Percentiles rank a stretch among this genome's conserved stretches.
Conservation (phyloP, 176 grass and related monocot species). For the Lolium rigidum region DNA sequence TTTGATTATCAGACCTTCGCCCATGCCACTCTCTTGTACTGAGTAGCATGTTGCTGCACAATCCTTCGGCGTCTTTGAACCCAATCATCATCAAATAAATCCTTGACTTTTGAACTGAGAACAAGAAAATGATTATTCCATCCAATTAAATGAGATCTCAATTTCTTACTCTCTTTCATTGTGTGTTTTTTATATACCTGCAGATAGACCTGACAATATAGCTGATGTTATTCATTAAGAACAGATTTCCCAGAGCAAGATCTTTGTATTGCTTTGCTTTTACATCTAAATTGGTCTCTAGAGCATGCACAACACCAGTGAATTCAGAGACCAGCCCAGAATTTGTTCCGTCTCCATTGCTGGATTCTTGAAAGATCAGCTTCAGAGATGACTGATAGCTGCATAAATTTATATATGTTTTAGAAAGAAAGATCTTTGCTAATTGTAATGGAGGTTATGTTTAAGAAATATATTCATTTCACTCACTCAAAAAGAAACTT, state of each 20-base stretch:
- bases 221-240: slow-evolving; percentile 84
- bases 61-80: slow-evolving; percentile 63
- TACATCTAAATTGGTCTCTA: slow-evolving; percentile 64
- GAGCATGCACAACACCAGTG: slow-evolving; percentile 52
- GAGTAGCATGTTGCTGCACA: slow-evolving; percentile 70
- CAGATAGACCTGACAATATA: slow-evolving; percentile 69
- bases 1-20: slow-evolving; percentile 59
- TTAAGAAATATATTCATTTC: slow-evolving; percentile 12
- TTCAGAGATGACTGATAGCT: slow-evolving; percentile 64
- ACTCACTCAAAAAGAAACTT: slow-evolving; percentile 73
- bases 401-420: slow-evolving; percentile 24
- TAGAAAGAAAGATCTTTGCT: background rate
- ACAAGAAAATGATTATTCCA: slow-evolving; percentile 36
- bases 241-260: slow-evolving; percentile 51
- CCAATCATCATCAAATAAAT: slow-evolving; percentile 79
- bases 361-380: slow-evolving; percentile 51
- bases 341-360: slow-evolving; percentile 45
- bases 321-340: slow-evolving; percentile 52
- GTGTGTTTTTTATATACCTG: slow-evolving; percentile 51
- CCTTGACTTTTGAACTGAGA: slow-evolving; percentile 60
- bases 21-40: slow-evolving; percentile 73
- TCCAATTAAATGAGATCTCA: background rate
- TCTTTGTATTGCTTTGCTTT: slow-evolving; percentile 68
- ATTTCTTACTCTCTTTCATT: background rate
- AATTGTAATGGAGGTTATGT: background rate